Evolutionary conservation across 2,329 filamentous ascomycete genomes (phyloP).

Genomic region (Aspergillus sp.): DNA sequence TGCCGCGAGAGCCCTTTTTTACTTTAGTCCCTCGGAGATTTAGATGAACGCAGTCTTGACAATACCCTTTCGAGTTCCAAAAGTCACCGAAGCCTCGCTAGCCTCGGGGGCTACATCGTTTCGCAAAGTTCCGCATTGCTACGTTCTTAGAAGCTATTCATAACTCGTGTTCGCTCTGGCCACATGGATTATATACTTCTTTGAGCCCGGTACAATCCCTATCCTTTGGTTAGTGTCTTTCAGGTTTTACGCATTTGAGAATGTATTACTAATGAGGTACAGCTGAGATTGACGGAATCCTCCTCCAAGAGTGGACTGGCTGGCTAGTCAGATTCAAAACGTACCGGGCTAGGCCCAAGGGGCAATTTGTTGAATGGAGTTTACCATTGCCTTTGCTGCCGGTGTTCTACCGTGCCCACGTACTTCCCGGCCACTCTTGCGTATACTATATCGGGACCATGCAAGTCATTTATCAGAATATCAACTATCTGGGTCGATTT

Average conservation of each 20-base stretch:
- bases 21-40: constrained; percentile 3
- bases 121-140: constrained; percentile 2
- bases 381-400: neutral
- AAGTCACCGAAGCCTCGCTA: constrained; percentile 8
- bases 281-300: constrained; percentile 8
- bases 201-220: constrained; percentile 3
- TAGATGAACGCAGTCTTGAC: constrained; percentile 4
- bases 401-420: neutral
- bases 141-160: constrained; percentile 13
- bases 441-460: constrained; percentile 11
- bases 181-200: constrained; percentile 8
- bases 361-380: constrained; percentile 4
- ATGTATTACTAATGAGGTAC: constrained; percentile 1
- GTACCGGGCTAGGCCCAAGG: constrained; percentile 4
- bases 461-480: constrained; percentile 5
- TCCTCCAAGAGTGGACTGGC: neutral
- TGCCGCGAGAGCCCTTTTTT: constrained; percentile 9
- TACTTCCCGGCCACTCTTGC: neutral
- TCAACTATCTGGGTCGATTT: constrained; percentile 7
- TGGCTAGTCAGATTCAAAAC: constrained; percentile 5
- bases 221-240: constrained; percentile 10
- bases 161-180: constrained; percentile 11
- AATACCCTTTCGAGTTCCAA: constrained; percentile 5
- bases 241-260: neutral
- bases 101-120: constrained; percentile 1